Conservation (phyloP, 2,329 filamentous ascomycete genomes). For the Alternaria rosae region DNA sequence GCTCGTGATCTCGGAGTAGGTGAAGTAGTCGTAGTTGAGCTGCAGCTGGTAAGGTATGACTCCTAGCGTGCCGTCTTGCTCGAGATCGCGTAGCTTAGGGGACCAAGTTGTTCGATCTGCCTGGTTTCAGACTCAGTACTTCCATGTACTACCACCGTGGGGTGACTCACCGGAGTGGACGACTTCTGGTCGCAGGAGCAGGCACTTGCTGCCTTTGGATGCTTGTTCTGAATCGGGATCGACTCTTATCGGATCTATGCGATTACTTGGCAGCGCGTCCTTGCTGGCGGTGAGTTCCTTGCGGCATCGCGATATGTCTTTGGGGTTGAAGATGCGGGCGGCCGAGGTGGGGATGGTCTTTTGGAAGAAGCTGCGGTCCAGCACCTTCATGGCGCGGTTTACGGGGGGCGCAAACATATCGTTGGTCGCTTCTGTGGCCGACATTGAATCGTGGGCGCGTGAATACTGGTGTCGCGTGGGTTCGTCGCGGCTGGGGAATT, state of each 20-base stretch:
- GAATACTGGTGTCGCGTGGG: not conserved
- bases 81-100: conserved; percentile 69
- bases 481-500: conserved; percentile 3
- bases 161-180: conserved; percentile 46
- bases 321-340: conserved; percentile 77
- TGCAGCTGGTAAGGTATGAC: conserved; percentile 78
- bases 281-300: conserved; percentile 69
- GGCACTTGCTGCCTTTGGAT: conserved; percentile 53
- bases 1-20: conserved; percentile 81
- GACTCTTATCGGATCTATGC: conserved; percentile 65
- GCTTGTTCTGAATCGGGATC: conserved; percentile 70
- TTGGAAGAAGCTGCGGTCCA: conserved; percentile 85
- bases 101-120: conserved; percentile 80
- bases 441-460: conserved; percentile 32
- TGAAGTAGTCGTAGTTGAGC: conserved; percentile 87
- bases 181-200: conserved; percentile 56
- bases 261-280: conserved; percentile 71
- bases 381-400: conserved; percentile 77
- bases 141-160: conserved; percentile 14
- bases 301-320: conserved; percentile 75
- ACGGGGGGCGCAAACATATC: conserved; percentile 79
- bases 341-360: conserved; percentile 79
- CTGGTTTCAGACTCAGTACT: conserved; percentile 49
- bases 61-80: conserved; percentile 71
- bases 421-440: conserved; percentile 37